Evolutionary conservation across 768 basidiomycete species (phyloP), one percentile per base, ranked within the genome.

Genomic region (Kwoniella pini): DNA sequence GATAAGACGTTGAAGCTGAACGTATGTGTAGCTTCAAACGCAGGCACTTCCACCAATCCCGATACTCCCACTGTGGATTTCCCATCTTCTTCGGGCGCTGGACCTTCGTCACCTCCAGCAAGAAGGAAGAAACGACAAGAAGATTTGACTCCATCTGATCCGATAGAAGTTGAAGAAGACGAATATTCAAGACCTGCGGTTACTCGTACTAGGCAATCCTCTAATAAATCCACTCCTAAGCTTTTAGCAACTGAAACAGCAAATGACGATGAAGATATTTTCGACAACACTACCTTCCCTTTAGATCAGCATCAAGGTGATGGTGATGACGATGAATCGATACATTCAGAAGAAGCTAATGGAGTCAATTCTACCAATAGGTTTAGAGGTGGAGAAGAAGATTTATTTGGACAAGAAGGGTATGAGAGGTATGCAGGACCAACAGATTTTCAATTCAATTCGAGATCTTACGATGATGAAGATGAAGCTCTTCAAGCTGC

Each of bases 401-500:
- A 59, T 51, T 38, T 57, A 19, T 54, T 61, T 38, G 60, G 61
- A 26, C 49, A 24, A 5, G 21, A 28, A 13, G 64, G 61, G 1
- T 55, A 69, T 26, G 62, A 65, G 28, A 28, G 50, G 26, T 69
- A 70, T 57, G 52, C 45, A 53, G 67, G 61, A 45, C 65, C 67
- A 12, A 60, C 43, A 26, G 71, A 73, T 53, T 73, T 73, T 43
- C 45, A 67, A 19, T 61, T 60, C 38, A 63, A 72, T 10, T 61
- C 56, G 31, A 57, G 70, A 56, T 60, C 58, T 44, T 77, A 75
- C 66, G 91, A 93, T 63, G 91, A 94, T 64, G 91, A 93, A 51
- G 91, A 95, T 68, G 85, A 84, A 22, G 87, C 89, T 68, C 79
- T 95, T 45, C 92, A 94, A 78, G 91, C 91, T 11, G 92, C 92